Percentiles rank a stretch among this genome's conserved stretches.
Evolutionary conservation across 805 yeast species (phyloP).

Genomic region (Kluyveromyces siamensis): DNA sequence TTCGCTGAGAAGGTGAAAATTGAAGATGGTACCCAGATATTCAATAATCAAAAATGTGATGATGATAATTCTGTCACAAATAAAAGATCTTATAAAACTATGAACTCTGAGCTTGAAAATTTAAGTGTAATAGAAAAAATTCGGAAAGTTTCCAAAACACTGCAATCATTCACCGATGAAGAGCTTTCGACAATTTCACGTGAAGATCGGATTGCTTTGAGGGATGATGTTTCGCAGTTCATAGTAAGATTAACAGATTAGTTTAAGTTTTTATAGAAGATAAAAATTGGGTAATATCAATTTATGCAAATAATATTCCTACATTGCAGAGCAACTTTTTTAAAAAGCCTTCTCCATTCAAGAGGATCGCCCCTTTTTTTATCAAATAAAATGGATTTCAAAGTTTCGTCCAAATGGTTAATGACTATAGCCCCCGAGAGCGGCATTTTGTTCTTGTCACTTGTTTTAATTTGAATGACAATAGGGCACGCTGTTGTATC

Average conservation of each 20-base stretch:
- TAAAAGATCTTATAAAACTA: not conserved
- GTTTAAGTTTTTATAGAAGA: not conserved
- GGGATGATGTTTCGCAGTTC: constrained; percentile 18
- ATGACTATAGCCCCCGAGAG: constrained; percentile 41
- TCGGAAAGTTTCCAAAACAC: constrained; percentile 12
- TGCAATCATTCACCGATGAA: constrained; percentile 10
- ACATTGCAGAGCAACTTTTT: constrained; percentile 45
- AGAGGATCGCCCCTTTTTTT: constrained; percentile 58
- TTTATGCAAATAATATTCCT: constrained; percentile 41
- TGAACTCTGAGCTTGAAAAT: not conserved
- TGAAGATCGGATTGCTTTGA: constrained; percentile 17
- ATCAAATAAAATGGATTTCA: constrained; percentile 44
- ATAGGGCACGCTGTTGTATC: constrained; percentile 29
- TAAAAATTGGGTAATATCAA: constrained; percentile 18
- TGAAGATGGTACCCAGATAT: not conserved
- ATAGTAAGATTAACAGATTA: constrained; percentile 18
- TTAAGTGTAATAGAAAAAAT: constrained; percentile 11
- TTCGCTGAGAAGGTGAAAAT: not conserved
- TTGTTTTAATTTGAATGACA: constrained; percentile 30
- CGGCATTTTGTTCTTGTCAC: constrained; percentile 37
- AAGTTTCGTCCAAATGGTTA: constrained; percentile 30
- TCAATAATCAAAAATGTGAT: not conserved
- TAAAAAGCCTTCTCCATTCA: constrained; percentile 65
- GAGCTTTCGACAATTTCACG: constrained; percentile 10
- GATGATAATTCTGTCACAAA: not conserved